Percentiles rank a stretch among this genome's conserved stretches.
These are phyloP conservation scores for Ceratocystis lukuohia DNA, from an alignment of 2,329 filamentous ascomycete genomes.

Conservation along the genomic window DNA sequence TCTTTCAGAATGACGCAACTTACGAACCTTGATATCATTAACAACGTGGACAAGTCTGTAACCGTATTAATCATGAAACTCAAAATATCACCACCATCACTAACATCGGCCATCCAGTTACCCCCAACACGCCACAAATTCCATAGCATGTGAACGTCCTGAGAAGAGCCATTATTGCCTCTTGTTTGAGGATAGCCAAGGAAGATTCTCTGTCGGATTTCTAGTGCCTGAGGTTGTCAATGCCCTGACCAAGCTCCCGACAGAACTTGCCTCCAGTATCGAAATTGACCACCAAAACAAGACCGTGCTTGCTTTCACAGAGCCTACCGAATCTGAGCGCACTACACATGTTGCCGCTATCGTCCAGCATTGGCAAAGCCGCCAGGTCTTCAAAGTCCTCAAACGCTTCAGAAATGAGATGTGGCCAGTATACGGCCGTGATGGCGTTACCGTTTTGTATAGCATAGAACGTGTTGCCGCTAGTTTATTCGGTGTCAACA, in stretches of 20 bases:
- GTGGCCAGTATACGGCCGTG: conserved; percentile 62
- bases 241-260: conserved; percentile 36
- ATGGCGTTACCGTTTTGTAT: conserved; percentile 46
- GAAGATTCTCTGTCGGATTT: conserved; percentile 51
- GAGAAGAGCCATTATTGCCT: conserved; percentile 54
- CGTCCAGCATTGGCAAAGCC: conserved; percentile 52
- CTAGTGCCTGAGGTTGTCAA: conserved; percentile 39
- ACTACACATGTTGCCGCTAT: conserved; percentile 44
- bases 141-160: conserved; percentile 40
- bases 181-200: conserved; percentile 48
- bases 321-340: conserved; percentile 47
- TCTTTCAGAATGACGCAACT: conserved; percentile 9
- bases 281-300: conserved; percentile 44
- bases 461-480: conserved; percentile 65
- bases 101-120: conserved; percentile 41
- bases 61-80: no score
- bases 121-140: conserved; percentile 55
- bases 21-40: conserved; percentile 38
- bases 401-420: conserved; percentile 67
- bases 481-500: conserved; percentile 59
- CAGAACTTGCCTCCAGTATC: conserved; percentile 43
- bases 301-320: conserved; percentile 50
- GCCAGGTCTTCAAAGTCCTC: conserved; percentile 60
- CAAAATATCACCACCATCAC: not conserved
- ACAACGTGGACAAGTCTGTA: conserved; percentile 42